phyloP scores from a whole-genome alignment of 1,139 yeast genomes.

The Chernovozyma aurita region DNA sequence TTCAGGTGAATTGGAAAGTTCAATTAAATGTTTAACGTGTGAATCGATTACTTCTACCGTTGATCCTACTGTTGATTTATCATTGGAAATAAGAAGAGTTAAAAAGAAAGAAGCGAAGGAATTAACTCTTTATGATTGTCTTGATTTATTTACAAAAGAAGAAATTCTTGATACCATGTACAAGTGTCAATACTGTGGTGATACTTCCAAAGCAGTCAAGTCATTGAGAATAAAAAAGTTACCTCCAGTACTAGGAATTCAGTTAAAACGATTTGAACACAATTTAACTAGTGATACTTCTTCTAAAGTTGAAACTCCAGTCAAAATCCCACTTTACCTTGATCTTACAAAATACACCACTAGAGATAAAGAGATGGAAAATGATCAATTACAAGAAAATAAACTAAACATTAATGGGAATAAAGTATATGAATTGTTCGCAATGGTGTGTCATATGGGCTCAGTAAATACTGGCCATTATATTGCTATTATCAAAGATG shows the following conservation, averaged over 20 bases:
- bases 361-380: conserved; percentile 12
- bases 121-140: conserved; percentile 54
- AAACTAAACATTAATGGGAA: conserved; percentile 16
- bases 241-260: conserved; percentile 79
- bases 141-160: conserved; percentile 67
- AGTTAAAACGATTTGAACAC: conserved; percentile 86
- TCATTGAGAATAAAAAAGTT: conserved; percentile 61
- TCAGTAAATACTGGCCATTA: conserved; percentile 95
- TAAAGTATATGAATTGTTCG: conserved; percentile 72
- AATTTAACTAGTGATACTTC: conserved; percentile 48
- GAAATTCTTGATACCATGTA: conserved; percentile 76
- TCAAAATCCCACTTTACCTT: conserved; percentile 66
- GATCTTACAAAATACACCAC: conserved; percentile 60
- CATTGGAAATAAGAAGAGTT: conserved; percentile 55
- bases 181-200: conserved; percentile 62
- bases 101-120: conserved; percentile 14
- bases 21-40: conserved; percentile 72
- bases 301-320: conserved; percentile 71
- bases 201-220: conserved; percentile 61
- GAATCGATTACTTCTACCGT: conserved; percentile 58
- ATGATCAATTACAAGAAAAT: conserved; percentile 6
- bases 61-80: conserved; percentile 89
- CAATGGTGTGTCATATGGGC: conserved; percentile 85
- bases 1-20: conserved; percentile 68
- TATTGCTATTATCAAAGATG: conserved; percentile 68